Percentiles rank a stretch among this genome's conserved stretches.
Evolutionary conservation across 108 stramenopile species (phyloP).

Genomic region (Cyclotella cryptica): DNA sequence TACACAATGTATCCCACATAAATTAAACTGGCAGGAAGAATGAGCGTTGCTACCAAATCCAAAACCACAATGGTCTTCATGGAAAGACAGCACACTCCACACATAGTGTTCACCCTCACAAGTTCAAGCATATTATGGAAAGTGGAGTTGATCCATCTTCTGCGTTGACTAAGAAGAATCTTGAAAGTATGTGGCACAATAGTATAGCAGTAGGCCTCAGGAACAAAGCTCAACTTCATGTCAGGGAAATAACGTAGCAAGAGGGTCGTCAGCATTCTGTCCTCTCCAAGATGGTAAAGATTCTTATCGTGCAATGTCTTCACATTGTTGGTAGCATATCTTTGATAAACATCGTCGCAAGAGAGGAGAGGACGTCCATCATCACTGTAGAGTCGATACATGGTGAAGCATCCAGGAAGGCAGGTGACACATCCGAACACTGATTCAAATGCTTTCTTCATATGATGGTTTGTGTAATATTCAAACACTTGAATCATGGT

Average conservation of each 20-base stretch:
- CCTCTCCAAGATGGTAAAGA: conserved; percentile 58
- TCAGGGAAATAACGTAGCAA: conserved; percentile 49
- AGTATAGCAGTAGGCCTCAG: conserved; percentile 53
- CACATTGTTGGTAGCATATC: conserved; percentile 51
- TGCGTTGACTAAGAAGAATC: conserved; percentile 52
- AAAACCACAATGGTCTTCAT: conserved; percentile 56
- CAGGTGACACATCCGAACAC: conserved; percentile 72
- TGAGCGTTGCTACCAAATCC: conserved; percentile 56
- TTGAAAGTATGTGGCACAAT: conserved; percentile 56
- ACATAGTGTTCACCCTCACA: conserved; percentile 53
- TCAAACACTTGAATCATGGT: conserved; percentile 76
- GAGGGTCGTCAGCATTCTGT: conserved; percentile 55
- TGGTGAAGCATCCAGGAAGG: conserved; percentile 69
- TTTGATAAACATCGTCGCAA: conserved; percentile 53
- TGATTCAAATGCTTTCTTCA: conserved; percentile 68
- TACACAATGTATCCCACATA: conserved; percentile 57
- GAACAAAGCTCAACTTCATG: conserved; percentile 49
- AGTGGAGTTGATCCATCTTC: conserved; percentile 59
- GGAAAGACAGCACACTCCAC: conserved; percentile 58
- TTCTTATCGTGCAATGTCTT: conserved; percentile 58
- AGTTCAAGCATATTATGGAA: conserved; percentile 62
- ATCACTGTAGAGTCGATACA: conserved; percentile 62
- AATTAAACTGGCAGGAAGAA: conserved; percentile 54
- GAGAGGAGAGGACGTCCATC: conserved; percentile 58
- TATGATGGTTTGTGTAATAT: conserved; percentile 65